These are phyloP conservation scores for Candida mesenterica DNA, from an alignment of 1,139 yeast genomes.

Conservation along the genomic window DNA sequence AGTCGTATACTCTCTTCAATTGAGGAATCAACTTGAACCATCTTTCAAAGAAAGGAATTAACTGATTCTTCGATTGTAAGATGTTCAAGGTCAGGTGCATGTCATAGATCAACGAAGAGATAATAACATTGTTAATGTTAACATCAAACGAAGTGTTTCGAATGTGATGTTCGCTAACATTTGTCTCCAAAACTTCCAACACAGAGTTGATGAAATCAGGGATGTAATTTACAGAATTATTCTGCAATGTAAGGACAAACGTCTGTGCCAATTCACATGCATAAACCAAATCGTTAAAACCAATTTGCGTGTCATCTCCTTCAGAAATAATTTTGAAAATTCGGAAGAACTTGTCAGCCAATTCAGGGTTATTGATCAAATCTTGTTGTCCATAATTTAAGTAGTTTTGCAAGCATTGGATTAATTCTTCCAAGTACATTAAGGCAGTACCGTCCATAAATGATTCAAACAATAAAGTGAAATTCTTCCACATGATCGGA, in stretches of 20 bases:
- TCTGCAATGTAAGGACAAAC: slow-evolving; percentile 49
- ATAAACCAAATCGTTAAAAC: slow-evolving; percentile 47
- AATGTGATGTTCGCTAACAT: slow-evolving; percentile 14
- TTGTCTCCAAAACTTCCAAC: slow-evolving; percentile 16
- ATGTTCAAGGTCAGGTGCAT: slow-evolving; percentile 52
- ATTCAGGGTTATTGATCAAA: slow-evolving; percentile 33
- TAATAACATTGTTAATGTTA: slow-evolving; percentile 61
- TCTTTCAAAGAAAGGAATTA: slow-evolving; percentile 53
- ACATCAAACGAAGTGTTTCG: slow-evolving; percentile 49
- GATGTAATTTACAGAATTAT: slow-evolving; percentile 37
- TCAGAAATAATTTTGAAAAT: slow-evolving; percentile 38
- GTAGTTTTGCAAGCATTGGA: slow-evolving; percentile 74
- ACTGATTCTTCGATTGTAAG: slow-evolving; percentile 47
- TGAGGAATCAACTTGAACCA: slow-evolving; percentile 67
- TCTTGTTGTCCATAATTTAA: slow-evolving; percentile 67
- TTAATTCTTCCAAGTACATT: slow-evolving; percentile 71
- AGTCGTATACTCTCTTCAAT: slow-evolving; percentile 75
- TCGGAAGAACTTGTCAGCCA: slow-evolving; percentile 25
- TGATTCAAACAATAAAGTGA: slow-evolving; percentile 53
- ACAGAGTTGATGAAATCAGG: slow-evolving; percentile 37
- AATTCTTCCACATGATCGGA: slow-evolving; percentile 73
- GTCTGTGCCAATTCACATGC: slow-evolving; percentile 58
- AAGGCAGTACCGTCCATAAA: slow-evolving; percentile 56
- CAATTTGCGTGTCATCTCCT: slow-evolving; percentile 37
- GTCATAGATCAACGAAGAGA: slow-evolving; percentile 65